These are phyloP conservation scores for Capniomyces stellatus DNA, from an alignment of 371 early-diverging fungal species.

Conservation along the genomic window DNA sequence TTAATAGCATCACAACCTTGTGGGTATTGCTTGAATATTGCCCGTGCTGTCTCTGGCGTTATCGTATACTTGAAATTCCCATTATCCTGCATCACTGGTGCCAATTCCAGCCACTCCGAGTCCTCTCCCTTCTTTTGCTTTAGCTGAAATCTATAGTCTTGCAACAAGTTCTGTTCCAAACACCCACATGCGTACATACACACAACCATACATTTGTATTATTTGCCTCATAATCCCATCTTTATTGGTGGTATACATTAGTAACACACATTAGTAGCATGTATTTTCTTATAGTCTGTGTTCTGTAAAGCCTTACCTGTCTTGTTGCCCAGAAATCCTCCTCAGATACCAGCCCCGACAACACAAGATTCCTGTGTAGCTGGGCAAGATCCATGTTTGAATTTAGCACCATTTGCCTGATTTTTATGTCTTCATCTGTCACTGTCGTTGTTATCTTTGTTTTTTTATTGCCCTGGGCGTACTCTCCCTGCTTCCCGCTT, in stretches of 20 bases:
- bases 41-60: constrained; percentile 72
- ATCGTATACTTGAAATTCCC: constrained; percentile 70
- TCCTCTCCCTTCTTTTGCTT: constrained; percentile 70
- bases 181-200: no score
- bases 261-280: neutral
- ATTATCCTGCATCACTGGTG: constrained; percentile 50
- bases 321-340: constrained; percentile 85
- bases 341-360: constrained; percentile 52
- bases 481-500: neutral
- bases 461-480: neutral
- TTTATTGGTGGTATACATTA: neutral
- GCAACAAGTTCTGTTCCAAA: constrained; percentile 35
- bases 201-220: neutral
- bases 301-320: constrained; percentile 37
- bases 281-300: constrained; percentile 10
- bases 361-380: constrained; percentile 63
- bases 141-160: constrained; percentile 43
- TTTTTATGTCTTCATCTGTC: constrained; percentile 26
- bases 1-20: constrained; percentile 43
- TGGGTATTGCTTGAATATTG: constrained; percentile 79
- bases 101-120: constrained; percentile 58
- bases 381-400: constrained; percentile 46
- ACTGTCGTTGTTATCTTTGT: neutral
- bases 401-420: constrained; percentile 39
- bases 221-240: neutral